phyloP scores from a whole-genome alignment of 1,139 yeast species.

The Nakaseomyces glabratus region DNA sequence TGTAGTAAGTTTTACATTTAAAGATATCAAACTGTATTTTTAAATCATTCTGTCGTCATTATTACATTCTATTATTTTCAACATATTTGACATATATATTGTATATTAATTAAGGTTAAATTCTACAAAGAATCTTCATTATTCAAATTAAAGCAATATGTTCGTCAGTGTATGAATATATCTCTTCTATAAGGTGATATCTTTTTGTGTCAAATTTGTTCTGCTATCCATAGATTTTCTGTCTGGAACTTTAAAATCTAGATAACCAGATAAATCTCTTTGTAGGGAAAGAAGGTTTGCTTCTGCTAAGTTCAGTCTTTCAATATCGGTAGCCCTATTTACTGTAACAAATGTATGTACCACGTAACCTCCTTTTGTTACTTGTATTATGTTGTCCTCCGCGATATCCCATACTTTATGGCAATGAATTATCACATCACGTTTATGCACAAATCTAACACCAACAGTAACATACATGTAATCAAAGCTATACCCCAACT shows the following conservation, averaged over 20 bases:
- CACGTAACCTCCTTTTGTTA: slow-evolving; percentile 34
- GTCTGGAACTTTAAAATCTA: slow-evolving; percentile 66
- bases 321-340: slow-evolving; percentile 66
- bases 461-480: slow-evolving; percentile 39
- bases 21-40: no score
- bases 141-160: background rate
- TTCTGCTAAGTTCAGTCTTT: slow-evolving; percentile 56
- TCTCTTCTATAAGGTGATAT: no score
- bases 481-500: slow-evolving; percentile 61
- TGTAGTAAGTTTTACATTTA: no score
- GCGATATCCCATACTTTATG: slow-evolving; percentile 26
- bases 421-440: slow-evolving; percentile 51
- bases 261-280: slow-evolving; percentile 54
- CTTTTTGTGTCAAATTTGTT: no score
- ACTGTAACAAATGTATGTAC: slow-evolving; percentile 64
- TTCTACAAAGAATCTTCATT: background rate
- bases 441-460: slow-evolving; percentile 49
- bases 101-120: background rate
- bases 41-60: no score
- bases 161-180: no score
- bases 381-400: slow-evolving; percentile 16
- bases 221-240: slow-evolving; percentile 74
- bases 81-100: no score
- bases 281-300: slow-evolving; percentile 54
- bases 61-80: no score